These are phyloP conservation scores for Sphaerosporella brunnea DNA, from an alignment of 495 filamentous ascomycete species.

Conservation along the genomic window DNA sequence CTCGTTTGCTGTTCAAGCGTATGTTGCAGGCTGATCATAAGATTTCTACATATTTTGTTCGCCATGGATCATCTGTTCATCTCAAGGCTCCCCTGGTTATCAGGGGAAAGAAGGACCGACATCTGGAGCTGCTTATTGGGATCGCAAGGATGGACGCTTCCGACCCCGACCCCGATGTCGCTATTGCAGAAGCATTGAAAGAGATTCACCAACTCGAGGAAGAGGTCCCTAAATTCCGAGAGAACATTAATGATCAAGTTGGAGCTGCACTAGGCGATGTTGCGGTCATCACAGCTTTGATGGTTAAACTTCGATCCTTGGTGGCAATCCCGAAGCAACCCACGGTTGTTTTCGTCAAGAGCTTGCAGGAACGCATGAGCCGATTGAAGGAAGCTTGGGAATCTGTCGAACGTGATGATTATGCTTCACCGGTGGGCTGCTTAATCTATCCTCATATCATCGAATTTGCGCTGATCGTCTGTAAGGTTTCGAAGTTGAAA, in stretches of 20 bases:
- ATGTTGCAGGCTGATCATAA: constrained; percentile 9
- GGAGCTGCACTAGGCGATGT: constrained; percentile 13
- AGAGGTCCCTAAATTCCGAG: constrained; percentile 8
- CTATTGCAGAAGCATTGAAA: constrained; percentile 4
- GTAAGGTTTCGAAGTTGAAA: constrained; percentile 8
- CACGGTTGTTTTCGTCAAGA: constrained; percentile 2
- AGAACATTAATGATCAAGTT: constrained; percentile 10
- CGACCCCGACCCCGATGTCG: not conserved
- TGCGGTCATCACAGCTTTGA: constrained; percentile 10
- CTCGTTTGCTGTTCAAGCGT: constrained; percentile 6
- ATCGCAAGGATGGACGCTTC: constrained; percentile 2
- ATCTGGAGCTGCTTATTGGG: constrained; percentile 9
- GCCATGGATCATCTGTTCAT: not conserved
- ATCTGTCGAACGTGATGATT: constrained; percentile 6
- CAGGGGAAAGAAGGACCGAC: constrained; percentile 4
- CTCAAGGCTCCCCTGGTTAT: constrained; percentile 6
- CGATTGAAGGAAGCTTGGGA: not conserved
- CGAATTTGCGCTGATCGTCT: not conserved
- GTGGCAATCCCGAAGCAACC: constrained; percentile 3
- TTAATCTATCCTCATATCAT: not conserved
- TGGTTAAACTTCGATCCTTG: constrained; percentile 4
- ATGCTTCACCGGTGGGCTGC: constrained; percentile 3
- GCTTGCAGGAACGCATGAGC: not conserved
- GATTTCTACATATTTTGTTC: constrained; percentile 6
- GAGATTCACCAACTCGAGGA: constrained; percentile 8